These are phyloP conservation scores for Zasmidium angulare DNA, from an alignment of 2,329 filamentous ascomycete genomes.

Conservation along the genomic window DNA sequence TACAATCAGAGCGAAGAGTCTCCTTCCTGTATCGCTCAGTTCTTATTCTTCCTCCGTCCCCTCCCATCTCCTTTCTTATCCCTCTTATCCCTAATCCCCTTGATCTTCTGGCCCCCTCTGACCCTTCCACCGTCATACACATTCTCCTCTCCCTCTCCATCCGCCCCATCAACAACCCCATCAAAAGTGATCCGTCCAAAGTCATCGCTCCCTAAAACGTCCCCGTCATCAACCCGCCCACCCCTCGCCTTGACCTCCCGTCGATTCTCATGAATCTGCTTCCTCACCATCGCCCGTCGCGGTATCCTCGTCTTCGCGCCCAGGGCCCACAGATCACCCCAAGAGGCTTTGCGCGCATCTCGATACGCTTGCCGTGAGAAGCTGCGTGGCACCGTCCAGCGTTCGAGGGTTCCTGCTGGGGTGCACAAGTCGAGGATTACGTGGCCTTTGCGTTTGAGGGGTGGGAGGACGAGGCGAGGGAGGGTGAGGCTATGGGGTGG, in stretches of 20 bases:
- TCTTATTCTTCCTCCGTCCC: conserved; percentile 26
- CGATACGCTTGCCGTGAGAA: conserved; percentile 81
- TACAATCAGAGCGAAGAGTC: conserved; percentile 1
- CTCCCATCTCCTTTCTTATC: conserved; percentile 36
- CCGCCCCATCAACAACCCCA: conserved; percentile 9
- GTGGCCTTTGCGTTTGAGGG: conserved; percentile 85
- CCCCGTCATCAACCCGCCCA: conserved; percentile 1
- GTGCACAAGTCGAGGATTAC: conserved; percentile 91
- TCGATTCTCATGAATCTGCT: conserved; percentile 4
- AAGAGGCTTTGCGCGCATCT: conserved; percentile 83
- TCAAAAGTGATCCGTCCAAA: conserved; percentile 18
- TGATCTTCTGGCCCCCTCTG: conserved; percentile 36
- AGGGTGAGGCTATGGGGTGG: conserved; percentile 60
- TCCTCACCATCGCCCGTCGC: conserved; percentile 41
- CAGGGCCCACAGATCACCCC: conserved; percentile 95
- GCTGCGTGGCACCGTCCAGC: conserved; percentile 86
- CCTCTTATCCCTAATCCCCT: conserved; percentile 37
- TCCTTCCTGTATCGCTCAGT: no score
- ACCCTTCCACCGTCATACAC: conserved; percentile 29
- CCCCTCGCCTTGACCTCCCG: background rate
- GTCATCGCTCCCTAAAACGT: conserved; percentile 20
- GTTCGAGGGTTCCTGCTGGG: conserved; percentile 77
- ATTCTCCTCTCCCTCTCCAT: no score
- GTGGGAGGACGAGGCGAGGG: conserved; percentile 74
- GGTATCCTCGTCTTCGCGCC: conserved; percentile 81